Evolutionary conservation across 23 red algal species (phyloP).

Genomic region (Gracilariopsis chorda): DNA sequence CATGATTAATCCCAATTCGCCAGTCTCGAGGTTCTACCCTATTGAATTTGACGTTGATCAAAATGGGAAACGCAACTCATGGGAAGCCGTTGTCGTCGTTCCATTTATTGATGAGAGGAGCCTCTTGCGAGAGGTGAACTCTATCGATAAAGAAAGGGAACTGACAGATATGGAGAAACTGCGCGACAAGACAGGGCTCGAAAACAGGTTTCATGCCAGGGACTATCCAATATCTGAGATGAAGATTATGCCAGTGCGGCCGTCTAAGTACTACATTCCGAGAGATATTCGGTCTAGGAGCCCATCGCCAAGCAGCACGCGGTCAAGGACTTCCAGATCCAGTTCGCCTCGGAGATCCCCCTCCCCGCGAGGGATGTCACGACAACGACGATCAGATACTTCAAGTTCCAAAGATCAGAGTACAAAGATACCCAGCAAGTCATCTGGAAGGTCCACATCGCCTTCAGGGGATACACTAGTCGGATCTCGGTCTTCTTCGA

Average conservation of each 20-base stretch:
- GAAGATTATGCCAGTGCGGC: slow-evolving; percentile 41
- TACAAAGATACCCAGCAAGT: neutral
- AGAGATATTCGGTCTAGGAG: neutral
- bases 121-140: slow-evolving; percentile 59
- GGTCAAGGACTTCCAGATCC: neutral
- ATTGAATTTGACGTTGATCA: slow-evolving; percentile 80
- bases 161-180: slow-evolving; percentile 60
- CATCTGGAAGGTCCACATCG: neutral
- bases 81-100: slow-evolving; percentile 94
- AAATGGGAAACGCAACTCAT: slow-evolving; percentile 89
- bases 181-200: slow-evolving; percentile 50
- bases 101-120: slow-evolving; percentile 96
- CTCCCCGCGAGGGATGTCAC: neutral
- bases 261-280: slow-evolving; percentile 55
- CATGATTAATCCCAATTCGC: slow-evolving; percentile 59
- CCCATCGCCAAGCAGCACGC: neutral
- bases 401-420: neutral
- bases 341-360: neutral
- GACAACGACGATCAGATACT: too few relatives aligned
- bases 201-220: slow-evolving; percentile 59
- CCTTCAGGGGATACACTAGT: too few relatives aligned
- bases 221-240: slow-evolving; percentile 45
- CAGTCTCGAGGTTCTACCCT: slow-evolving; percentile 88
- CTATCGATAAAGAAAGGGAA: slow-evolving; percentile 64
- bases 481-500: too few relatives aligned